Evolutionary conservation across 169 alveolate species (phyloP).

Genomic region (Cryptosporidium baileyi): DNA sequence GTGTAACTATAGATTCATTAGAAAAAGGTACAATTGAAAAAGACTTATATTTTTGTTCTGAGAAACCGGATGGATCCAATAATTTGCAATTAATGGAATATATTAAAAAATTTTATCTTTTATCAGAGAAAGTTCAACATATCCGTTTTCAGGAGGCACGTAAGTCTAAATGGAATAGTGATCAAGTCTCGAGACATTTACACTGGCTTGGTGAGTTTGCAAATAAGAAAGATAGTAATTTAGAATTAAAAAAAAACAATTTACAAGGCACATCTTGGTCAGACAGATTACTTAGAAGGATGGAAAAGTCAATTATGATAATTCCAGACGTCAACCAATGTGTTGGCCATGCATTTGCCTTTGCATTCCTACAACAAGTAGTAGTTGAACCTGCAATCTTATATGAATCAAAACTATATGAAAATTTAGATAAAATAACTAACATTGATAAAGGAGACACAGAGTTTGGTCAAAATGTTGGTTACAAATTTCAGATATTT

Average conservation of each 20-base stretch:
- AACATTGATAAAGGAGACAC: constrained; percentile 31
- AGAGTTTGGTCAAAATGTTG: constrained; percentile 41
- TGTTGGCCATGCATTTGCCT: constrained; percentile 68
- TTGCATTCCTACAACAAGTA: constrained; percentile 53
- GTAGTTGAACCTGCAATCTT: constrained; percentile 28
- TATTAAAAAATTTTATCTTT: not conserved
- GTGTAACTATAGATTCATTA: not conserved
- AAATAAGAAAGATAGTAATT: not conserved
- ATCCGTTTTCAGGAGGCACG: constrained; percentile 58
- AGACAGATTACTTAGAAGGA: constrained; percentile 38
- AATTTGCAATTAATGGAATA: not conserved
- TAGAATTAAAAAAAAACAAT: not conserved
- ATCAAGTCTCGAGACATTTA: constrained; percentile 23
- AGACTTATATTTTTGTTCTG: not conserved
- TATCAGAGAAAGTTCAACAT: constrained; percentile 63
- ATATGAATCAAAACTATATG: constrained; percentile 28
- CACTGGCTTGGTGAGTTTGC: constrained; percentile 59
- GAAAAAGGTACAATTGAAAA: too few relatives aligned
- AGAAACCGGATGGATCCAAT: not conserved
- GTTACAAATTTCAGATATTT: constrained; percentile 8
- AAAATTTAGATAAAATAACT: constrained; percentile 16
- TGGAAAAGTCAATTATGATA: constrained; percentile 60
- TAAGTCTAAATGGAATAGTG: constrained; percentile 26
- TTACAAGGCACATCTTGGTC: constrained; percentile 36
- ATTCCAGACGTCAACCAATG: constrained; percentile 69